Percentiles rank a stretch among this genome's conserved stretches.
Evolutionary conservation across 139 green algal species (phyloP).

Genomic region (Chlamydomonas incerta): DNA sequence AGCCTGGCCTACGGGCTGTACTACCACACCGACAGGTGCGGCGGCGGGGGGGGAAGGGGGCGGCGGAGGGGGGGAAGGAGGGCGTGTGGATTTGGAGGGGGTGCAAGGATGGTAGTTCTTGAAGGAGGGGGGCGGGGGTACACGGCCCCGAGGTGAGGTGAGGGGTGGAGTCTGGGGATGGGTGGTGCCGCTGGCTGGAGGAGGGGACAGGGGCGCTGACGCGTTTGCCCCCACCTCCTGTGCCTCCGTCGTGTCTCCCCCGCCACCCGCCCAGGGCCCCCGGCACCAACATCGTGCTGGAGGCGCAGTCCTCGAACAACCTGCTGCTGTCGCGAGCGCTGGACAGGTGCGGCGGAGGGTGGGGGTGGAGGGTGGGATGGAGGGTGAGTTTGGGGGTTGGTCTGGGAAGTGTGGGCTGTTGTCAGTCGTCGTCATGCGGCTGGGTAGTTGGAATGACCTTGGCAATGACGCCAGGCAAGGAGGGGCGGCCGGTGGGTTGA

Average conservation of each 20-base stretch:
- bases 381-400: not conserved
- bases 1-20: slow-evolving; percentile 34
- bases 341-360: slow-evolving; percentile 14
- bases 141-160: too few relatives aligned
- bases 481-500: too few relatives aligned
- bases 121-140: too few relatives aligned
- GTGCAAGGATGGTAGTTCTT: not conserved
- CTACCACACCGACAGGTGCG: slow-evolving; percentile 30
- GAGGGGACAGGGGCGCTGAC: too few relatives aligned
- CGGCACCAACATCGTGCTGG: slow-evolving; percentile 13
- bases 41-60: not conserved
- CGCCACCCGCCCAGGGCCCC: slow-evolving; percentile 7
- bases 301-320: not conserved
- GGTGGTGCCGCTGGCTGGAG: too few relatives aligned
- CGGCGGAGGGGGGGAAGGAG: not conserved
- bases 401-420: not conserved
- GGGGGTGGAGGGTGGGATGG: not conserved
- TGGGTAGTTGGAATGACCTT: too few relatives aligned
- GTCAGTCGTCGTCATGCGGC: too few relatives aligned
- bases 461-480: too few relatives aligned
- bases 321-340: slow-evolving; percentile 3
- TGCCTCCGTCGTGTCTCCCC: too few relatives aligned
- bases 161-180: too few relatives aligned
- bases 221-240: too few relatives aligned
- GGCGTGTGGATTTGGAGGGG: not conserved